Percentiles rank a stretch among this genome's conserved stretches.
Evolutionary conservation across 2,329 filamentous ascomycete species (phyloP).

Genomic region (Alternaria rosae): DNA sequence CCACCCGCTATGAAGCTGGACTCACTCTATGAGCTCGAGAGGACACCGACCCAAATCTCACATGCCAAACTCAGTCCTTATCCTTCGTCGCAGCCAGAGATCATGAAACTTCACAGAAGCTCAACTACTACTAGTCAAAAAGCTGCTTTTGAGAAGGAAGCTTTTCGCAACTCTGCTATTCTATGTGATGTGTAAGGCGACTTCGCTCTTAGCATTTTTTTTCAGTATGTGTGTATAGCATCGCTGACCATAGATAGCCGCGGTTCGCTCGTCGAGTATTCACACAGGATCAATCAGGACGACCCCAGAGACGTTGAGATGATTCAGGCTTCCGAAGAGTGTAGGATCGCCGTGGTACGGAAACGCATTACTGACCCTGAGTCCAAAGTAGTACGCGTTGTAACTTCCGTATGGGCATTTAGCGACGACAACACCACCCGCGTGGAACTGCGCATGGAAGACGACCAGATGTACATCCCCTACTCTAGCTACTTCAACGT

Average conservation of each 20-base stretch:
- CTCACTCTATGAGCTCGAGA: conserved; percentile 19
- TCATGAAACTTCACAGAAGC: conserved; percentile 38
- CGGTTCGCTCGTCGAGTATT: conserved; percentile 52
- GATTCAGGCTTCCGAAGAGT: conserved; percentile 48
- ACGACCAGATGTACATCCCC: conserved; percentile 53
- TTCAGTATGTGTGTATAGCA: not conserved
- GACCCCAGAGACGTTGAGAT: conserved; percentile 52
- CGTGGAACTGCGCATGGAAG: conserved; percentile 54
- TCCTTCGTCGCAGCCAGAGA: conserved; percentile 25
- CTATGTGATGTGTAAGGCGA: conserved; percentile 54
- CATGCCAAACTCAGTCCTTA: conserved; percentile 30
- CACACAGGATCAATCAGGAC: conserved; percentile 46
- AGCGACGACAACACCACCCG: conserved; percentile 53
- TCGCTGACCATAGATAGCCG: conserved; percentile 34
- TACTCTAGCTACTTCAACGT: conserved; percentile 56
- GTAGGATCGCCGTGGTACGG: conserved; percentile 54
- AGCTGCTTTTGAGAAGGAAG: conserved; percentile 50
- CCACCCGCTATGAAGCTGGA: conserved; percentile 34
- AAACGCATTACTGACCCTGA: conserved; percentile 51
- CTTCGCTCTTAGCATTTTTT: not conserved
- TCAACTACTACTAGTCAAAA: conserved; percentile 45
- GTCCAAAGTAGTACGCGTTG: conserved; percentile 44
- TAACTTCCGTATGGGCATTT: conserved; percentile 56
- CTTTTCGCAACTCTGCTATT: conserved; percentile 55
- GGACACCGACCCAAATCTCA: conserved; percentile 20